A percentile compares a stretch with the other conserved stretches of the same genome.
Conservation (phyloP, 306 rosid genomes). For the Medicago ruthenica region DNA sequence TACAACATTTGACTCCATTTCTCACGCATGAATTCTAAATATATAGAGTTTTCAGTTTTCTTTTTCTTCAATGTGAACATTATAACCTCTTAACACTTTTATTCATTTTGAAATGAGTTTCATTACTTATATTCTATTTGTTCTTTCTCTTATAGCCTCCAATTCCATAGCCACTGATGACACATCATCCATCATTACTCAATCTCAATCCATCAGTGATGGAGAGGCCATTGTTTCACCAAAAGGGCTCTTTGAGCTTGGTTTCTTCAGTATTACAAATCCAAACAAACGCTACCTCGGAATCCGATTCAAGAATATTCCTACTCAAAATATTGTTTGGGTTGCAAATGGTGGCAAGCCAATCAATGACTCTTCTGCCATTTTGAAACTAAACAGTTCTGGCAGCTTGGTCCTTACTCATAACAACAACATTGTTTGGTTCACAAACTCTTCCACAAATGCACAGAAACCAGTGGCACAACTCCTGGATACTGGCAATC, state of each 20-base stretch:
- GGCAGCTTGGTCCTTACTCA: constrained; percentile 41
- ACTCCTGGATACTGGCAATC: constrained; percentile 44
- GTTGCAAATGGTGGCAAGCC: constrained; percentile 43
- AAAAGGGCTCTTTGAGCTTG: constrained; percentile 37
- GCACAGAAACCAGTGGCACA: constrained; percentile 22
- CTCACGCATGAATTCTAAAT: neutral
- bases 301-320: constrained; percentile 17
- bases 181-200: neutral
- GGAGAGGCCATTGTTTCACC: constrained; percentile 27
- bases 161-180: constrained; percentile 15
- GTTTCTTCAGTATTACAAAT: constrained; percentile 28
- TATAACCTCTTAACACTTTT: neutral
- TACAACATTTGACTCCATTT: neutral
- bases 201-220: neutral
- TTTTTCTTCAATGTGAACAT: neutral
- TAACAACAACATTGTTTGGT: constrained; percentile 10
- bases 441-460: neutral
- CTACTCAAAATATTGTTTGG: constrained; percentile 33
- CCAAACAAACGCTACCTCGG: constrained; percentile 29
- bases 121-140: neutral
- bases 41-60: neutral
- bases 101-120: neutral
- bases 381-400: constrained; percentile 13
- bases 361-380: constrained; percentile 35
- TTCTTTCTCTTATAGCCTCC: neutral